Conservation (phyloP, 2,329 filamentous ascomycete species). For the Allantophomopsis cytisporea region DNA sequence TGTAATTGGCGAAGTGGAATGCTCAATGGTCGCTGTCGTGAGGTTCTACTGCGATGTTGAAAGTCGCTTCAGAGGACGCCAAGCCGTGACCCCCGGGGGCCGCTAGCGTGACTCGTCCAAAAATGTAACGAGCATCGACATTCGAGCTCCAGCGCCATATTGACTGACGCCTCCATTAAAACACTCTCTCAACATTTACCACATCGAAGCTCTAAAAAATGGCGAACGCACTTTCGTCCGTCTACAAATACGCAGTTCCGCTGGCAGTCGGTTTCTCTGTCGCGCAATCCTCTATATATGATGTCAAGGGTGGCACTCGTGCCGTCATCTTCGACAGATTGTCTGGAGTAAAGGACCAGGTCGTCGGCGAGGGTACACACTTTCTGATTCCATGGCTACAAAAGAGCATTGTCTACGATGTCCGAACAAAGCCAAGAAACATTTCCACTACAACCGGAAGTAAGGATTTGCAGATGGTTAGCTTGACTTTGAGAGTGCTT, state of each 20-base stretch:
- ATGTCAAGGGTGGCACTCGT: slow-evolving; percentile 86
- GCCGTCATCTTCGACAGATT: slow-evolving; percentile 97
- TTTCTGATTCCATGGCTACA: slow-evolving; percentile 95
- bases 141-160: background rate
- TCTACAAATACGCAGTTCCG: slow-evolving; percentile 63
- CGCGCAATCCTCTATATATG: slow-evolving; percentile 76
- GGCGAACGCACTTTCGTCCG: slow-evolving; percentile 39
- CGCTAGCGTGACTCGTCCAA: slow-evolving; percentile 13
- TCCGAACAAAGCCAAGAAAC: slow-evolving; percentile 92
- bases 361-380: slow-evolving; percentile 93
- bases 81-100: slow-evolving; percentile 7
- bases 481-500: slow-evolving; percentile 87
- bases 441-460: slow-evolving; percentile 95
- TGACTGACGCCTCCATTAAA: slow-evolving; percentile 1
- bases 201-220: slow-evolving; percentile 13
- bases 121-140: slow-evolving; percentile 9
- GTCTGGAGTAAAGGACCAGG: slow-evolving; percentile 80
- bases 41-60: slow-evolving; percentile 2
- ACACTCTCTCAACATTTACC: background rate
- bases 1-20: slow-evolving; percentile 3
- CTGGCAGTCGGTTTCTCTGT: slow-evolving; percentile 53
- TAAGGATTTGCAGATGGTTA: slow-evolving; percentile 99
- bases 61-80: slow-evolving; percentile 7
- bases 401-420: slow-evolving; percentile 88
- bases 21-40: slow-evolving; percentile 11